phyloP scores from a whole-genome alignment of 179 eudicot genomes.

The Heliamphora ciliata region DNA sequence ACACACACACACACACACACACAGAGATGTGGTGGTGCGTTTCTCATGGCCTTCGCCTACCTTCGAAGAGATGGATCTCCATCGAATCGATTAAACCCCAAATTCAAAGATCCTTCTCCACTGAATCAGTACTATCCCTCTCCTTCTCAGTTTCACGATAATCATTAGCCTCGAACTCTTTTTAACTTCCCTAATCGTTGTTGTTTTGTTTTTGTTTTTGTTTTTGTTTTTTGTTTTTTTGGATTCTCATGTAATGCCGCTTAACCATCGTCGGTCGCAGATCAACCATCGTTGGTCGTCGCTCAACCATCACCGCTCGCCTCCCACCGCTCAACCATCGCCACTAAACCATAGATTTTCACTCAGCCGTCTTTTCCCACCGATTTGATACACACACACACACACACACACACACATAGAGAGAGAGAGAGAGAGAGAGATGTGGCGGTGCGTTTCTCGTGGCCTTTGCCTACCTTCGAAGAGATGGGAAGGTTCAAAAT shows the following conservation, averaged over 20 bases:
- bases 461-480: slow-evolving; percentile 40
- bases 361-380: too few species aligned
- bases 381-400: too few species aligned
- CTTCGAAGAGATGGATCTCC: slow-evolving; percentile 34
- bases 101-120: slow-evolving; percentile 53
- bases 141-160: neutral
- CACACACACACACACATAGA: too few species aligned
- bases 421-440: slow-evolving; percentile 16
- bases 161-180: neutral
- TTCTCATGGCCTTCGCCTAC: slow-evolving; percentile 50
- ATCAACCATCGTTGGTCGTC: too few species aligned
- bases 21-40: slow-evolving; percentile 77
- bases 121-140: slow-evolving; percentile 35
- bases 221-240: neutral
- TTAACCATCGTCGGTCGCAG: too few species aligned
- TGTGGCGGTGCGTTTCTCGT: slow-evolving; percentile 88
- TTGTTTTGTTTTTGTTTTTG: neutral
- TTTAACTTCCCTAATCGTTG: neutral
- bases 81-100: slow-evolving; percentile 27
- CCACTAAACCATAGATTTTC: too few species aligned
- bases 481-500: slow-evolving; percentile 16
- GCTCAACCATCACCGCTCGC: too few species aligned
- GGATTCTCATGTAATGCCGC: too few species aligned
- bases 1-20: too few species aligned
- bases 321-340: too few species aligned